A percentile compares a stretch with the other conserved stretches of the same genome.
Conservation (phyloP, 192 early-diverging fungal genomes). For the Backusella sp. region DNA sequence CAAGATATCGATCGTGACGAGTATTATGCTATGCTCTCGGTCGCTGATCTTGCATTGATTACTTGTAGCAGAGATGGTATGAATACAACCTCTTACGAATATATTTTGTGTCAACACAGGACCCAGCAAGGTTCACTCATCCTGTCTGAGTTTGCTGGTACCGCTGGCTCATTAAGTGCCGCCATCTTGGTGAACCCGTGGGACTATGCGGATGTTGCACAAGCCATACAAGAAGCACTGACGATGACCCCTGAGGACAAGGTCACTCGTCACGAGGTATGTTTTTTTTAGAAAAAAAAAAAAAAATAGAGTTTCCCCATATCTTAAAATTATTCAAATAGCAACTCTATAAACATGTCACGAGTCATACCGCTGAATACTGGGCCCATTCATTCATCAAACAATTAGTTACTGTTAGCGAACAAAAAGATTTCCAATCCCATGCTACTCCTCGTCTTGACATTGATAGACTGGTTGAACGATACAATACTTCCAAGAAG, state of each 20-base stretch:
- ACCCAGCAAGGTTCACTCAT: constrained; percentile 82
- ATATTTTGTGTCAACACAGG: constrained; percentile 85
- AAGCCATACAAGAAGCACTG: constrained; percentile 74
- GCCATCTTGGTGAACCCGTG: constrained; percentile 90
- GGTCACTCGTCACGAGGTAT: constrained; percentile 58
- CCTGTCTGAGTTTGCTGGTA: constrained; percentile 97
- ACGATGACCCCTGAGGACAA: constrained; percentile 66
- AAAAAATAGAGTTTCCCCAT: neutral
- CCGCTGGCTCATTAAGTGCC: constrained; percentile 76
- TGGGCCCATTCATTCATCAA: constrained; percentile 88
- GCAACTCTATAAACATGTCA: constrained; percentile 77
- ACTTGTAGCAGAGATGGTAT: constrained; percentile 97
- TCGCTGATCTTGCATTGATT: constrained; percentile 93
- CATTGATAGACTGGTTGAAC: constrained; percentile 51
- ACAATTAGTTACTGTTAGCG: constrained; percentile 59
- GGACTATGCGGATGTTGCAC: constrained; percentile 80
- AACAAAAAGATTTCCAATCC: constrained; percentile 41
- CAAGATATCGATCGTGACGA: constrained; percentile 94
- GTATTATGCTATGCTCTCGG: constrained; percentile 92
- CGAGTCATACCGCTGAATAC: constrained; percentile 80
- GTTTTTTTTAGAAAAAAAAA: neutral
- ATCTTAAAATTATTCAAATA: constrained; percentile 2
- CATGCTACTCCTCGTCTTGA: constrained; percentile 48
- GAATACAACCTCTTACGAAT: constrained; percentile 97
- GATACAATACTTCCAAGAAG: constrained; percentile 61